Conservation (phyloP, 2,329 filamentous ascomycete genomes). For the Arthrobotrys pseudoclavata region DNA sequence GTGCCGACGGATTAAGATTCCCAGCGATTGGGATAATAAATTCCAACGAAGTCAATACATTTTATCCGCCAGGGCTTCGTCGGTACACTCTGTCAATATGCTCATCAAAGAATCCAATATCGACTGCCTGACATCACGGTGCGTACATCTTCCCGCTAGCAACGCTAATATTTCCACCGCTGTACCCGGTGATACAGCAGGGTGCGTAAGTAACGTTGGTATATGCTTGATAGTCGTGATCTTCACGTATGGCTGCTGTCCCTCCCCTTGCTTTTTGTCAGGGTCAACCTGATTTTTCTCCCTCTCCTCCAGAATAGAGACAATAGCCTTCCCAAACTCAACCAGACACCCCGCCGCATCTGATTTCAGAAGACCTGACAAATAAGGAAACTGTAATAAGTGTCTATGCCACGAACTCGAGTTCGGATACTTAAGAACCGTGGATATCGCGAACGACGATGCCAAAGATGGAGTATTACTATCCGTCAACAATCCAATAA, state of each 20-base stretch:
- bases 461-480: slow-evolving; percentile 9
- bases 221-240: slow-evolving; percentile 37
- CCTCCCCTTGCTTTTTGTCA: neutral
- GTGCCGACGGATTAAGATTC: slow-evolving; percentile 14
- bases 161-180: neutral
- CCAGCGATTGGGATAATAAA: slow-evolving; percentile 20
- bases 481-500: neutral
- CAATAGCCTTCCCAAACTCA: slow-evolving; percentile 1
- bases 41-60: neutral
- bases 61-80: neutral
- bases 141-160: neutral
- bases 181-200: neutral
- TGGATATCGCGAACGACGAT: neutral
- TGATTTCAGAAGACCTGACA: neutral
- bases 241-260: slow-evolving; percentile 17
- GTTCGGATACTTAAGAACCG: slow-evolving; percentile 18
- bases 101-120: slow-evolving; percentile 9
- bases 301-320: slow-evolving; percentile 4
- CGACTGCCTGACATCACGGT: slow-evolving; percentile 20
- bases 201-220: neutral
- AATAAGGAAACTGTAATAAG: neutral
- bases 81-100: neutral
- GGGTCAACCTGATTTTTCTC: too few species aligned
- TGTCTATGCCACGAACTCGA: slow-evolving; percentile 32
- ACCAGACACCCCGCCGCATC: neutral